Evolutionary conservation across 73 alveolate genomes (phyloP), one percentile per base, ranked within the genome.

Genomic region (Paraurostyla sp.): DNA sequence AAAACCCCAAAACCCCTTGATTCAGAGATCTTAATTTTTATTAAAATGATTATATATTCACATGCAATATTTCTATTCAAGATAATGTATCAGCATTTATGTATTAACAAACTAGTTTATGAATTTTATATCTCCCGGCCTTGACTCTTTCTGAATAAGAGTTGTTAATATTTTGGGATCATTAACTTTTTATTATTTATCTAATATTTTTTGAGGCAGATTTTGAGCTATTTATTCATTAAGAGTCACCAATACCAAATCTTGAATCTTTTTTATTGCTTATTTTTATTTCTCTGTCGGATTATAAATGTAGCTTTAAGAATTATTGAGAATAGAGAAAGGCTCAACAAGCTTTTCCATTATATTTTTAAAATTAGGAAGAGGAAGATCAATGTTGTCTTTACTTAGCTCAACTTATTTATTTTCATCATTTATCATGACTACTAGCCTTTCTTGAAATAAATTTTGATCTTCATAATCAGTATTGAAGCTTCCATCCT

Each of bases 371-470:
- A 78, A 78, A 35, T 78, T 48, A n/a, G 89, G 89, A 7, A 27
- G 23, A 7, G 76, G 60, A 11, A 52, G 33, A 40, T 78, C 60
- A 18, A 51, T 27, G 9, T 50, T 32, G 23, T 78, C 62, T 16
- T 78, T 36, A 51, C 52, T 29, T 6, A 78, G 3, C 0, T 54
- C 60, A 7, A 78, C 89, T n/a, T 16, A n/a, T 51, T 52, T 54
- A 23, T 50, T 78, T 7, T 78, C 62, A 35, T 78, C 89, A 78
- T 78, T 78, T 1, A 78, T 51, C 60, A 50, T 73, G 6, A 73
- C 87, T 23, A 48, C 87, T 9, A 48, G 58, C 22, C 80, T 78
- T 60, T 78, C 89, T 78, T 78, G 80, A 40, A 52, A 50, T 0
- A 54, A 13, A 25, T 48, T 50, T 3, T n/a, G 54, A 33, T 50